A percentile compares a stretch with the other conserved stretches of the same genome.
These are phyloP conservation scores for Plectosphaerella cucumerina DNA, from an alignment of 2,329 filamentous ascomycete genomes.

Conservation along the genomic window DNA sequence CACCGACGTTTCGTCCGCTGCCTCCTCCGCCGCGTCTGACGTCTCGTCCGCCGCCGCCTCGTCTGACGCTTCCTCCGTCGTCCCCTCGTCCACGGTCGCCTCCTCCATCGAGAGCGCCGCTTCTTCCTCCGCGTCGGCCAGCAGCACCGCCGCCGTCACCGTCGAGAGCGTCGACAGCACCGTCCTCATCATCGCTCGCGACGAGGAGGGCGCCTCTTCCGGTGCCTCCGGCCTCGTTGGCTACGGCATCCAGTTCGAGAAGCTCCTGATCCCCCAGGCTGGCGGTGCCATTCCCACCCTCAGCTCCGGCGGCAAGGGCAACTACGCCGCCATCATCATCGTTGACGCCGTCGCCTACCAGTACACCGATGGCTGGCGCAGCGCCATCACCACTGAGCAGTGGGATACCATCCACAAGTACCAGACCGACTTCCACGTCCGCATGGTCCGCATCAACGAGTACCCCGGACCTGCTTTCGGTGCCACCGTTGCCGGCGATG, in stretches of 20 bases:
- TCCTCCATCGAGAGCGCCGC: neutral
- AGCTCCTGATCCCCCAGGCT: constrained; percentile 47
- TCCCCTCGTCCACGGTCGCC: neutral
- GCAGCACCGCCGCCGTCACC: neutral
- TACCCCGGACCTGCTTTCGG: constrained; percentile 50
- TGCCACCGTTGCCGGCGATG: constrained; percentile 8
- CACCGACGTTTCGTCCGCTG: neutral
- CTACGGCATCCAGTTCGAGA: constrained; percentile 57
- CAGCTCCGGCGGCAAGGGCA: constrained; percentile 44
- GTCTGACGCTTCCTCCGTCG: neutral
- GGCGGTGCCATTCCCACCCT: constrained; percentile 48
- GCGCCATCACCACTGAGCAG: constrained; percentile 51
- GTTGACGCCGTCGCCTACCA: constrained; percentile 51
- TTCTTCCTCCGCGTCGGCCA: neutral
- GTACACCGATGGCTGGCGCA: constrained; percentile 42
- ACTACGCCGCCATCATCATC: constrained; percentile 54
- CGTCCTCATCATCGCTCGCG: constrained; percentile 43
- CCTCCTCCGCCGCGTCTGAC: neutral
- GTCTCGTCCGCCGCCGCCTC: neutral
- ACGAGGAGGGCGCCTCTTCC: constrained; percentile 42
- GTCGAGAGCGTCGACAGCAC: neutral
- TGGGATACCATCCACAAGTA: constrained; percentile 54
- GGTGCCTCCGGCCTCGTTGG: constrained; percentile 51
- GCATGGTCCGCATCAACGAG: constrained; percentile 57
- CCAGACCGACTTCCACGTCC: constrained; percentile 52